Conservation (phyloP, 116 monocot genomes). For the Phalaenopsis hybrid region DNA sequence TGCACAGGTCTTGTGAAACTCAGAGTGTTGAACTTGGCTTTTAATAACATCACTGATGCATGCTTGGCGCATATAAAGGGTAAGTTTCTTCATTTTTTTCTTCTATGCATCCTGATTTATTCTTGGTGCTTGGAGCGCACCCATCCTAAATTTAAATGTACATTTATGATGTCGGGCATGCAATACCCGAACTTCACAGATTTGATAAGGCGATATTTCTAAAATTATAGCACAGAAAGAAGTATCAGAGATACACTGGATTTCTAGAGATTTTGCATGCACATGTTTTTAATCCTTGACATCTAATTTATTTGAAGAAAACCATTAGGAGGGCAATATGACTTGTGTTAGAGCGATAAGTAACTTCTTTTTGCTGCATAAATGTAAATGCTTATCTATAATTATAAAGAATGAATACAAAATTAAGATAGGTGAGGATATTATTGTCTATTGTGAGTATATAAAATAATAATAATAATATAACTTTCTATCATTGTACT, state of each 20-base stretch:
- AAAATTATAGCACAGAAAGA: neutral
- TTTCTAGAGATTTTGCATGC: neutral
- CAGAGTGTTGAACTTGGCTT: slow-evolving; percentile 82
- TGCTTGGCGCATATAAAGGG: slow-evolving; percentile 86
- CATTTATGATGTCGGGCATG: neutral
- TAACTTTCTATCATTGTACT: no score
- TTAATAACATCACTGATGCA: slow-evolving; percentile 81
- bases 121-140: neutral
- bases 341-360: neutral
- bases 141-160: neutral
- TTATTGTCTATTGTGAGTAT: no score
- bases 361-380: no score
- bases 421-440: no score
- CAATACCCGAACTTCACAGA: neutral
- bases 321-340: neutral
- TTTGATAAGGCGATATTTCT: neutral
- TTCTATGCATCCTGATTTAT: neutral
- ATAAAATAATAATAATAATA: no score
- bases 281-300: neutral
- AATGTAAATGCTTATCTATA: no score
- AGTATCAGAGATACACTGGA: no score
- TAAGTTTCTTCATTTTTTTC: slow-evolving; percentile 9
- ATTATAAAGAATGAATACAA: no score
- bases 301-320: neutral
- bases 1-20: slow-evolving; percentile 66